These are phyloP conservation scores for Thecaphora thlaspeos DNA, from an alignment of 1,284 basidiomycete species.

Conservation along the genomic window DNA sequence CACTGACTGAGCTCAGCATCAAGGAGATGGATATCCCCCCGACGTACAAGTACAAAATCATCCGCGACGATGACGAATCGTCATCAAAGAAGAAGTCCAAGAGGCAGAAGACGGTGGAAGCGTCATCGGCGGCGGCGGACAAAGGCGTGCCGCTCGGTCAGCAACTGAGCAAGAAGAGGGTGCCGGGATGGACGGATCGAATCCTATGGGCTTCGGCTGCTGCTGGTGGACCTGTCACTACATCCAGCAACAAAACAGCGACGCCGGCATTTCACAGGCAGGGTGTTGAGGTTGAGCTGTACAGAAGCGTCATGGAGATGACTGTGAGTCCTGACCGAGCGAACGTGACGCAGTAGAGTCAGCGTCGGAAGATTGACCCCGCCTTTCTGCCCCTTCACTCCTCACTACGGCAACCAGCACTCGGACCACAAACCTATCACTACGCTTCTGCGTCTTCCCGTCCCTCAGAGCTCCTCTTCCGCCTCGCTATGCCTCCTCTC, in stretches of 20 bases:
- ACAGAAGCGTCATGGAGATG: conserved; percentile 53
- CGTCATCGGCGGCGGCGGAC: neutral
- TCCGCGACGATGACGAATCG: conserved; percentile 1
- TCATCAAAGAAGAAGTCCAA: conserved; percentile 15
- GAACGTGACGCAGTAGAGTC: too few species aligned
- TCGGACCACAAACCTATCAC: conserved; percentile 59
- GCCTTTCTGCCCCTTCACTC: neutral
- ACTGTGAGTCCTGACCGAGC: too few species aligned
- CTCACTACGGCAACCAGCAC: conserved; percentile 4
- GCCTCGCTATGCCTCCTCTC: conserved; percentile 50
- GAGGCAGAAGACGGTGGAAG: conserved; percentile 15
- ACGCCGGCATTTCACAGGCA: conserved; percentile 63
- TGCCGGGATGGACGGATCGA: conserved; percentile 92
- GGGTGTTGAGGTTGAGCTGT: conserved; percentile 49
- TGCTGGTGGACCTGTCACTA: conserved; percentile 3
- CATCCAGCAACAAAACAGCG: conserved; percentile 2
- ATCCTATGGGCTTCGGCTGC: conserved; percentile 70
- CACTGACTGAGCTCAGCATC: conserved; percentile 43
- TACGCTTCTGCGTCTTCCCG: conserved; percentile 48
- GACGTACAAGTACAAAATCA: conserved; percentile 55
- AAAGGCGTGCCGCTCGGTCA: neutral
- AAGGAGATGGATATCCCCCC: conserved; percentile 34
- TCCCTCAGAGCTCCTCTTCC: neutral
- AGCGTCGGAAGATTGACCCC: too few species aligned
- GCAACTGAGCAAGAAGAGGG: conserved; percentile 67